Conservation (phyloP, 2,329 filamentous ascomycete genomes). For the Aspergillus hortae region DNA sequence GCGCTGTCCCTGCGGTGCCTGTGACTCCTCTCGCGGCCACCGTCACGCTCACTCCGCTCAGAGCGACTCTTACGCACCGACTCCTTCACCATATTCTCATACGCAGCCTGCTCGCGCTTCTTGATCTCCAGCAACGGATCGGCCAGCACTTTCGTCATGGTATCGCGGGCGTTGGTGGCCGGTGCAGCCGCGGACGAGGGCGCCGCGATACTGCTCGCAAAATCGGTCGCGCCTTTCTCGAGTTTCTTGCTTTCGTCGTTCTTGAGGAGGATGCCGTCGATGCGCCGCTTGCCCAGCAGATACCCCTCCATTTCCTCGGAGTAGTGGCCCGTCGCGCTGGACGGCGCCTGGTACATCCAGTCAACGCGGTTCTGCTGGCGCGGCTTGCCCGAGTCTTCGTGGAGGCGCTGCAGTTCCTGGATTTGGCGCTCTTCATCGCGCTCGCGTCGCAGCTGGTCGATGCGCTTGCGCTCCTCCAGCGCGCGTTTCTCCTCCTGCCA, state of each 20-base stretch:
- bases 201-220: slow-evolving; percentile 13
- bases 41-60: slow-evolving; percentile 13
- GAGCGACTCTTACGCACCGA: slow-evolving; percentile 26
- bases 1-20: slow-evolving; percentile 18
- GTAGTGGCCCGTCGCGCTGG: slow-evolving; percentile 67
- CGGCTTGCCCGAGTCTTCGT: slow-evolving; percentile 81
- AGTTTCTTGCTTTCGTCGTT: slow-evolving; percentile 76
- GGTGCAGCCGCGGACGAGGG: slow-evolving; percentile 15
- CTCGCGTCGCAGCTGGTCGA: slow-evolving; percentile 86
- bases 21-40: slow-evolving; percentile 20
- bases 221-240: slow-evolving; percentile 60
- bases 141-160: slow-evolving; percentile 78
- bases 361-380: slow-evolving; percentile 82
- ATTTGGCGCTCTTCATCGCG: slow-evolving; percentile 89
- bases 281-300: slow-evolving; percentile 83
- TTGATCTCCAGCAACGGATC: slow-evolving; percentile 93
- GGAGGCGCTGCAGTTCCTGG: slow-evolving; percentile 84
- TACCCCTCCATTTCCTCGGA: slow-evolving; percentile 89
- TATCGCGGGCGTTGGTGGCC: slow-evolving; percentile 75
- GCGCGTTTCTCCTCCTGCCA: slow-evolving; percentile 91
- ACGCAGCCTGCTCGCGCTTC: slow-evolving; percentile 79
- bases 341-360: slow-evolving; percentile 96
- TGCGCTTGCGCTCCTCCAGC: slow-evolving; percentile 89
- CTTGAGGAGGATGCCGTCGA: slow-evolving; percentile 76
- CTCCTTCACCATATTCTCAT: slow-evolving; percentile 55